A percentile compares a stretch with the other conserved stretches of the same genome.
Evolutionary conservation across 345 rosid genomes (phyloP).

Genomic region (Citrus glauca): DNA sequence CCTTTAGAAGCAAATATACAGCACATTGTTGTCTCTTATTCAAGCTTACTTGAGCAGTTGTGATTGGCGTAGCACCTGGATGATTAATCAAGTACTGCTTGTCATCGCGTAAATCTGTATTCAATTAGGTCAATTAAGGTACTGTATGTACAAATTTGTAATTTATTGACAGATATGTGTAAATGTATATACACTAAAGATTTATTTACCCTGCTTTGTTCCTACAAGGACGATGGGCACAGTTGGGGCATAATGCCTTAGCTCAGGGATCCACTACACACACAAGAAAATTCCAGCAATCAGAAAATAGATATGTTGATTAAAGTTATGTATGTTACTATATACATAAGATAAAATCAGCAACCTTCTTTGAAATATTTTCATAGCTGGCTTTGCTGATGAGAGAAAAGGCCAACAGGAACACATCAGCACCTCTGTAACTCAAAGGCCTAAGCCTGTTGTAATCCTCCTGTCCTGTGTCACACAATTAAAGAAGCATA

Average conservation of each 20-base stretch:
- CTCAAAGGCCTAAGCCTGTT: slow-evolving; percentile 58
- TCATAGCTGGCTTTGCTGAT: slow-evolving; percentile 52
- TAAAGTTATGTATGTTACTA: not conserved
- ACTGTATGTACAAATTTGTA: not conserved
- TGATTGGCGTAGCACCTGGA: slow-evolving; percentile 40
- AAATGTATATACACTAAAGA: too few relatives aligned
- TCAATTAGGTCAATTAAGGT: not conserved
- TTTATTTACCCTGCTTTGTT: slow-evolving; percentile 44
- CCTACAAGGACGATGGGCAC: slow-evolving; percentile 52
- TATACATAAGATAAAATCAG: not conserved
- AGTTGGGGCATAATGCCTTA: slow-evolving; percentile 53
- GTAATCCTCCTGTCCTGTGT: slow-evolving; percentile 54
- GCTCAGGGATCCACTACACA: slow-evolving; percentile 49
- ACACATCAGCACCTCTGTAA: slow-evolving; percentile 61
- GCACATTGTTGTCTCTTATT: not conserved
- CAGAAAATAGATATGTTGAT: not conserved
- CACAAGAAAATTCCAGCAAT: not conserved
- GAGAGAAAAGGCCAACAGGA: slow-evolving; percentile 45
- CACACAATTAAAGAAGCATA: not conserved
- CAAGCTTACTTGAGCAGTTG: slow-evolving; percentile 37
- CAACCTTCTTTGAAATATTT: slow-evolving; percentile 49
- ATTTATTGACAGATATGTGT: not conserved
- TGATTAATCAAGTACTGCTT: slow-evolving; percentile 43
- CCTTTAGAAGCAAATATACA: not conserved
- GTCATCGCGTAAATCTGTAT: slow-evolving; percentile 49